A percentile compares a stretch with the other conserved stretches of the same genome.
Conservation (phyloP, 2,329 filamentous ascomycete species). For the Fusarium sp. region DNA sequence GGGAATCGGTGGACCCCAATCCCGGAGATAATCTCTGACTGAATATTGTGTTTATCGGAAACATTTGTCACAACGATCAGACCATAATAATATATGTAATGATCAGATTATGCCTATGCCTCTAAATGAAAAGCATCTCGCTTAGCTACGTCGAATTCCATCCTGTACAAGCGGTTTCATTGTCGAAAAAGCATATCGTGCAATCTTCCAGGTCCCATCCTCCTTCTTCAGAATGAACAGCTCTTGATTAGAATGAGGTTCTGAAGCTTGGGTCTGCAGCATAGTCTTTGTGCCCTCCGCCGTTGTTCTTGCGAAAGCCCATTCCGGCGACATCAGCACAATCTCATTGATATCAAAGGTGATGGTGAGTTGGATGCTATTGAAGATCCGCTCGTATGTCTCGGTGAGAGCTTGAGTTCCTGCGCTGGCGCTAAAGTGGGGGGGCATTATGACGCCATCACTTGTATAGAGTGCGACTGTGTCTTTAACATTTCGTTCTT, state of each 20-base stretch:
- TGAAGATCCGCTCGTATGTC: not conserved
- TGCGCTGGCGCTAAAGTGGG: not conserved
- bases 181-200: not conserved
- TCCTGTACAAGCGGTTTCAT: not conserved
- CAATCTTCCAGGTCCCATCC: not conserved
- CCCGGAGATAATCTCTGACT: too few relatives aligned
- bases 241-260: not conserved
- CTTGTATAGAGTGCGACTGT: not conserved
- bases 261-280: not conserved
- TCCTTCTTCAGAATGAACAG: not conserved
- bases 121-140: accelerated
- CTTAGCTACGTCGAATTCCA: not conserved
- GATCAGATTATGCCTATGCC: not conserved
- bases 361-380: not conserved
- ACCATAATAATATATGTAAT: too few relatives aligned
- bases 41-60: not conserved
- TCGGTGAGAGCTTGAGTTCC: accelerated
- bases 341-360: not conserved
- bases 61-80: not conserved
- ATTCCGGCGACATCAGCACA: not conserved
- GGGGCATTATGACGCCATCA: not conserved
- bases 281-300: not conserved
- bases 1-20: not conserved
- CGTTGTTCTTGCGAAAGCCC: not conserved
- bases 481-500: not conserved